These are phyloP conservation scores for Kwoniella heveanensis DNA, from an alignment of 768 basidiomycete genomes.

Conservation along the genomic window DNA sequence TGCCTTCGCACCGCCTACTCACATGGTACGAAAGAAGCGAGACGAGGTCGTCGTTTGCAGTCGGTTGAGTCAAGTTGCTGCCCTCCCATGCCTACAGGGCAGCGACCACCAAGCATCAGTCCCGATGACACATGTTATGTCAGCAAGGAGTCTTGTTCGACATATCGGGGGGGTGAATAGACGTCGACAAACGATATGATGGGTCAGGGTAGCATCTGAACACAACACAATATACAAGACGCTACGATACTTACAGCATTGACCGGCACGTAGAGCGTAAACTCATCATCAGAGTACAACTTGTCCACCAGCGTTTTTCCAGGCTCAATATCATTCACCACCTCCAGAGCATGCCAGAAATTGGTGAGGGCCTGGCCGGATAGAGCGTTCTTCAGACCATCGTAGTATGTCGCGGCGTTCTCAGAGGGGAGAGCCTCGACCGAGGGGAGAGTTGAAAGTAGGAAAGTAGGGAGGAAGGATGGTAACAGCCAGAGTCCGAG, in stretches of 20 bases:
- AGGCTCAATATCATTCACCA: conserved; percentile 4
- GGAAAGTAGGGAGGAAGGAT: neutral
- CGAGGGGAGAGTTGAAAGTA: neutral
- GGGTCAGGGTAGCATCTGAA: too few species aligned
- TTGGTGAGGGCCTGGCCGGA: neutral
- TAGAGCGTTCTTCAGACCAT: neutral
- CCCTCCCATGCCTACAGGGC: conserved; percentile 26
- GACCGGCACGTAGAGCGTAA: conserved; percentile 32
- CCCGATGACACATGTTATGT: too few species aligned
- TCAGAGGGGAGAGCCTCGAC: neutral
- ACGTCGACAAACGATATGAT: neutral
- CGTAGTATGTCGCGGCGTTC: neutral
- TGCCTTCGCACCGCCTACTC: neutral
- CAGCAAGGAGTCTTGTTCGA: too few species aligned
- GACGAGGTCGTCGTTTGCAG: conserved; percentile 21
- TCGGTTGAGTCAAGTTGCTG: conserved; percentile 8
- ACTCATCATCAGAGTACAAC: conserved; percentile 26
- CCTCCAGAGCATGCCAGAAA: conserved; percentile 15
- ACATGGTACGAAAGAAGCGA: conserved; percentile 36
- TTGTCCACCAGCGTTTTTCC: conserved; percentile 19
- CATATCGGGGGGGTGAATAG: neutral
- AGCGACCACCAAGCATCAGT: too few species aligned
- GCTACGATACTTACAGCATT: conserved; percentile 24
- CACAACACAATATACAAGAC: neutral
- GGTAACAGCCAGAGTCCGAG: too few species aligned